phyloP scores from a whole-genome alignment of 306 rosid genomes.

The Vigna trinervia region DNA sequence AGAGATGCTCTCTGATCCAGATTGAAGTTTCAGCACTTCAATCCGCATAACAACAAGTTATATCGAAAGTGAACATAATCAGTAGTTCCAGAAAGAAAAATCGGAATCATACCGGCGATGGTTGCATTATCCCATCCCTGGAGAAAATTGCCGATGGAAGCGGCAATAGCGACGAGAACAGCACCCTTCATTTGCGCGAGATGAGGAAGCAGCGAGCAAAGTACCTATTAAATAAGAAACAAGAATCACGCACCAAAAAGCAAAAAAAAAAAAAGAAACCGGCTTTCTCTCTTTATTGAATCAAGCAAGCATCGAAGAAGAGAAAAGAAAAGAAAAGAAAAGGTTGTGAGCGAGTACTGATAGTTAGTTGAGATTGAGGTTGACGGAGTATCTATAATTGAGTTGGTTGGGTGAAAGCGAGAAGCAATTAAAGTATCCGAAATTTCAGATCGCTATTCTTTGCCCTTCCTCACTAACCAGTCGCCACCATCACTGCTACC shows the following conservation, averaged over 20 bases:
- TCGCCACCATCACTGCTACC: neutral
- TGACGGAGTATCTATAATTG: constrained; percentile 32
- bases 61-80: neutral
- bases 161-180: constrained; percentile 80
- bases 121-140: constrained; percentile 99
- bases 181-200: constrained; percentile 69
- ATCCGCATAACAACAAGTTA: neutral
- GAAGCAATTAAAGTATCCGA: constrained; percentile 31
- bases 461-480: neutral
- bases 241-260: neutral
- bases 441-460: constrained; percentile 4
- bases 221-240: neutral
- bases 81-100: neutral
- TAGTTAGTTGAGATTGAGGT: constrained; percentile 35
- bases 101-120: constrained; percentile 68
- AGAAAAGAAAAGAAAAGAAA: neutral
- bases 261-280: neutral
- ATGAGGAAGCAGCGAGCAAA: neutral
- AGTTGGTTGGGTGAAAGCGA: neutral
- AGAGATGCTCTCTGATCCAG: neutral
- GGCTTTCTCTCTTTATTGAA: neutral
- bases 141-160: constrained; percentile 82
- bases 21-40: neutral
- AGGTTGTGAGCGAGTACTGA: neutral
- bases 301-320: neutral